Evolutionary conservation across 805 yeast genomes (phyloP).

Genomic region (Phaffomyces antillensis): DNA sequence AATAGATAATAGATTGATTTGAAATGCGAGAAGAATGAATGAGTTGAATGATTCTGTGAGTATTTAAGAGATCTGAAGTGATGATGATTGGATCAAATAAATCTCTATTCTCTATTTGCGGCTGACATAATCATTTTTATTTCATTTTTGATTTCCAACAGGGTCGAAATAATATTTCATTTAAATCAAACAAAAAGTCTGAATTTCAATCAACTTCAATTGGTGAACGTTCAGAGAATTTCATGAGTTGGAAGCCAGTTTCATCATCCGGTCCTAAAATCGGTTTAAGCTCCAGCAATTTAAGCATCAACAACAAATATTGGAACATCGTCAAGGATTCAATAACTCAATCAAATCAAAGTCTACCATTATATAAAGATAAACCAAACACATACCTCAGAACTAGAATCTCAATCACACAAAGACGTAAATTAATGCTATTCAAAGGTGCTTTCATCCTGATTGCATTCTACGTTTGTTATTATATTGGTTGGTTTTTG

Average conservation of each 20-base stretch:
- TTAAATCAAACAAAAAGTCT: too few species aligned
- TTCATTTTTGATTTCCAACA: too few species aligned
- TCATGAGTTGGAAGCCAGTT: constrained; percentile 2
- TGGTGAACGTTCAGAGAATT: neutral
- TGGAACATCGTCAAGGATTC: constrained; percentile 18
- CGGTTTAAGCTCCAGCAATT: neutral
- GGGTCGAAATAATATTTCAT: too few species aligned
- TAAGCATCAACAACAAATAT: constrained; percentile 5
- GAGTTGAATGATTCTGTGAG: too few species aligned
- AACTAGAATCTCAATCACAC: neutral
- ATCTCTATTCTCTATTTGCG: too few species aligned
- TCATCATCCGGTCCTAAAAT: neutral
- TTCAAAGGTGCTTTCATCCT: constrained; percentile 36
- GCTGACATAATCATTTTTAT: too few species aligned
- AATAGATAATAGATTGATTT: too few species aligned
- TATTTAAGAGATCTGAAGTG: too few species aligned
- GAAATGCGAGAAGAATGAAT: too few species aligned
- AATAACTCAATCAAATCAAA: constrained; percentile 2
- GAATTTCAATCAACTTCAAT: too few species aligned
- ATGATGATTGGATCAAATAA: too few species aligned
- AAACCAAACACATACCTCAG: constrained; percentile 28
- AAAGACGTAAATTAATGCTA: constrained; percentile 28
- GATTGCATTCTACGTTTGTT: constrained; percentile 34
- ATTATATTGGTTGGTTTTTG: constrained; percentile 24
- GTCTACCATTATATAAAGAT: constrained; percentile 45